phyloP scores from a whole-genome alignment of 257 asterid species.

The Salvia hispanica region DNA sequence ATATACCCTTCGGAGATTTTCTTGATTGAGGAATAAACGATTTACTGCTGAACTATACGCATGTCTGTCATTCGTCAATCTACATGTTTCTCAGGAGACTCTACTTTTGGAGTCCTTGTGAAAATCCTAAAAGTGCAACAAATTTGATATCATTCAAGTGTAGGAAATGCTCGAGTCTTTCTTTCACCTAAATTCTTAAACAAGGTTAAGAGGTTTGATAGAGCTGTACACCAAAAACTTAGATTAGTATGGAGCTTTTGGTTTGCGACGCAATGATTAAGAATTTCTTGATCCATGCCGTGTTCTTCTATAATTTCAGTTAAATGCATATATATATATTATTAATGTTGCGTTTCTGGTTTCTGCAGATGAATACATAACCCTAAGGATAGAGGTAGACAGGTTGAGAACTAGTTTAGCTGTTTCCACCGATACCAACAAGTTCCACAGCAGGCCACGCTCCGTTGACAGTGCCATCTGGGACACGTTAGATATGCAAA shows the following conservation, averaged over 20 bases:
- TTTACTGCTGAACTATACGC: neutral
- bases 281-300: neutral
- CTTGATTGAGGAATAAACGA: neutral
- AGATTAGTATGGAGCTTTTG: neutral
- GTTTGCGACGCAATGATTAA: neutral
- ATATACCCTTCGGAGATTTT: neutral
- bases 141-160: too few relatives aligned
- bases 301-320: too few relatives aligned
- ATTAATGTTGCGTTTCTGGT: neutral
- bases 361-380: constrained; percentile 61
- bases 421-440: constrained; percentile 24
- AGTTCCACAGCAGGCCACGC: constrained; percentile 39
- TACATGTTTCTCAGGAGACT: neutral
- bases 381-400: constrained; percentile 57
- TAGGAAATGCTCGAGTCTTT: neutral
- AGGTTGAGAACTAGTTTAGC: constrained; percentile 46
- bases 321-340: too few relatives aligned
- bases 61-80: neutral
- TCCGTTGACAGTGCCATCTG: constrained; percentile 42
- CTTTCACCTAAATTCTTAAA: neutral
- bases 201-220: neutral
- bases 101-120: too few relatives aligned
- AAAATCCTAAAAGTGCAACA: too few relatives aligned
- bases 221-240: neutral
- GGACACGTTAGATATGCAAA: constrained; percentile 56